A percentile compares a stretch with the other conserved stretches of the same genome.
These are phyloP conservation scores for Cercospora nicotianae DNA, from an alignment of 2,329 filamentous ascomycete genomes.

Conservation along the genomic window DNA sequence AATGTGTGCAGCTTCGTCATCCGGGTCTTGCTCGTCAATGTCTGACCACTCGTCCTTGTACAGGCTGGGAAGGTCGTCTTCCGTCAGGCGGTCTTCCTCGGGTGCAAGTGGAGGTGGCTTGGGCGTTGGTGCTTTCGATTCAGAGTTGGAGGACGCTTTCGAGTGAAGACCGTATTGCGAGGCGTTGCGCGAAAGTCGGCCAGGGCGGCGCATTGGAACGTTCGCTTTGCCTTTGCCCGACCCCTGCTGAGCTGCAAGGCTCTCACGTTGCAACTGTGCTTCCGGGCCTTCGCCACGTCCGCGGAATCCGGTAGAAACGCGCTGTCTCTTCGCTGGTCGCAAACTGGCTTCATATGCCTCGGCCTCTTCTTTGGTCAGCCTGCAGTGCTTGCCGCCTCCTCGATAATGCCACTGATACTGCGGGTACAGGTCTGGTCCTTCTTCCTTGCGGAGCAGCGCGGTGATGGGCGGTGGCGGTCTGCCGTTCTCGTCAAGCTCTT, in stretches of 20 bases:
- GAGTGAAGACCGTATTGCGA: conserved; percentile 12
- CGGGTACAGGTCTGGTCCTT: conserved; percentile 37
- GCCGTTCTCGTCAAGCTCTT: conserved; percentile 23
- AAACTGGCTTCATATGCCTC: conserved; percentile 12
- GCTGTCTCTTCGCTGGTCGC: conserved; percentile 17
- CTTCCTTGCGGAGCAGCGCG: conserved; percentile 33
- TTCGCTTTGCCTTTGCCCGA: conserved; percentile 11
- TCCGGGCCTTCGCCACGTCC: conserved; percentile 24
- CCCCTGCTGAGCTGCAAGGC: conserved; percentile 19
- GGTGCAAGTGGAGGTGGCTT: conserved; percentile 34
- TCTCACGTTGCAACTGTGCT: conserved; percentile 30
- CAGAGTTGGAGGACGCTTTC: conserved; percentile 21
- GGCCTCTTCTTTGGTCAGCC: conserved; percentile 32
- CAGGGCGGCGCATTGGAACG: conserved; percentile 9
- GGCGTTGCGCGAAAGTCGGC: conserved; percentile 16
- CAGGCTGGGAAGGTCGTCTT: conserved; percentile 34
- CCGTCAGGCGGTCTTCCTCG: conserved; percentile 37
- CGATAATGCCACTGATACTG: conserved; percentile 36
- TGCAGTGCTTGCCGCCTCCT: conserved; percentile 38
- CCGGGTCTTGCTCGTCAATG: conserved; percentile 28
- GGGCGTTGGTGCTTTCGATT: conserved; percentile 36
- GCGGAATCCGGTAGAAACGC: conserved; percentile 10
- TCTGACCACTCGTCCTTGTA: conserved; percentile 30
- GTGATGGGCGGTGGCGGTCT: conserved; percentile 25
- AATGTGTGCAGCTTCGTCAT: conserved; percentile 43